Base-by-base conservation (phyloP, 2,329 filamentous ascomycete genomes). In the Cryphonectria parasitica region DNA sequence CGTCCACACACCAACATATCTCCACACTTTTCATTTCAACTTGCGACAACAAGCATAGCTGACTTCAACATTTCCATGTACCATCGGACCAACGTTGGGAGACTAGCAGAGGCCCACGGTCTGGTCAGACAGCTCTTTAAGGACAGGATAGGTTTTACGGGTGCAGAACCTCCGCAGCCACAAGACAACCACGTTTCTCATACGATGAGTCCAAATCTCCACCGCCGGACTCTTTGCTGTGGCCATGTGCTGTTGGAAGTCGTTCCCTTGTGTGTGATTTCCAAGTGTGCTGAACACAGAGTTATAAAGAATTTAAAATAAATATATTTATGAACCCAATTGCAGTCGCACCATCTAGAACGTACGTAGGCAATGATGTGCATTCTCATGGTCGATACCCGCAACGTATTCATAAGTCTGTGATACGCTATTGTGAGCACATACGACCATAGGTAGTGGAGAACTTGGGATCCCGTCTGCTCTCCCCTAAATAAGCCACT, bases 21-120 rank as follows among this genome's bases (percentile, higher is more conserved):
- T 15, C 61, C 61, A 45, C 61, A 64, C 61, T 49, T 49, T 31
- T 63, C 61, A 63, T 63, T 15, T 63, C 61, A 19, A 19, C 10
- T 4, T n/a, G 11, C 19, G 25, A 34, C 3, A 25, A 11, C 19
- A 28, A 13, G 11, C 17, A 28, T n/a, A 15, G 25, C 25, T 28
- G 52, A 31, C 25, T 28, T 10, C 5, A 6, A 6, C 13, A 10
- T 11, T 49, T 49, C 22, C 45, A 49, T 49, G 7, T 10, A 11
- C 7, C 7, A 39, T n/a, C n/a, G n/a, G n/a, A n/a, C 3, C 34
- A 49, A n/a, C 8, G 45, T n/a, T 49, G 45, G n/a, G 45, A 49
- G 7, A 8, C 5, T 39, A 39, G 36, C 11, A 49, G 2, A 8
- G 19, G 6, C 17, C 45, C 45, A 49, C 22, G 45, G 45, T 22